phyloP scores from a whole-genome alignment of 2,329 filamentous ascomycete species.

The Chrysoporthe deuterocubensis region DNA sequence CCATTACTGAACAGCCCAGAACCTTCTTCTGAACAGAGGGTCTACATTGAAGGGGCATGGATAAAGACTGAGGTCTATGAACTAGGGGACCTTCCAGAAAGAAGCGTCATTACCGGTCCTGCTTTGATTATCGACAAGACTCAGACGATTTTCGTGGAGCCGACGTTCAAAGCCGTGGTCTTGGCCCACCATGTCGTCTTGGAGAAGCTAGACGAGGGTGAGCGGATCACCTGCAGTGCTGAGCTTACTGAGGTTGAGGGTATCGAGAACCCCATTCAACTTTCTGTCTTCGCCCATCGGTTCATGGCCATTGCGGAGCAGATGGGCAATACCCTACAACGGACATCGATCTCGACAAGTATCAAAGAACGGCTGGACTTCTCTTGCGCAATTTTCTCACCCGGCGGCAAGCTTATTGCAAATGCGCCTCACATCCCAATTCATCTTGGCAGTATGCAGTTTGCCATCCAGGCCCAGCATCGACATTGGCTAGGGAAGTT shows the following conservation, averaged over 20 bases:
- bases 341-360: slow-evolving; percentile 57
- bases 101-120: slow-evolving; percentile 22
- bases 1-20: slow-evolving; percentile 16
- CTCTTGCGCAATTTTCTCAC: slow-evolving; percentile 48
- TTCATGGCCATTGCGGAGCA: slow-evolving; percentile 65
- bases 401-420: slow-evolving; percentile 46
- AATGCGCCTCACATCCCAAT: slow-evolving; percentile 48
- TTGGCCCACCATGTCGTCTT: slow-evolving; percentile 34
- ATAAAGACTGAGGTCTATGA: slow-evolving; percentile 35
- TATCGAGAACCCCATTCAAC: slow-evolving; percentile 49
- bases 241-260: neutral
- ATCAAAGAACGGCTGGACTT: slow-evolving; percentile 50
- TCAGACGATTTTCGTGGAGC: slow-evolving; percentile 38
- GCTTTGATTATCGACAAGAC: slow-evolving; percentile 36
- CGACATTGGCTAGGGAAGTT: slow-evolving; percentile 40
- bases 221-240: neutral
- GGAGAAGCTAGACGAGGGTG: slow-evolving; percentile 5
- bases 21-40: slow-evolving; percentile 31
- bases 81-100: slow-evolving; percentile 33
- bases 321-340: slow-evolving; percentile 60
- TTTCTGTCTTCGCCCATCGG: slow-evolving; percentile 59
- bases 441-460: slow-evolving; percentile 48
- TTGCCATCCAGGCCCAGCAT: slow-evolving; percentile 45
- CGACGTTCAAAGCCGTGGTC: slow-evolving; percentile 36
- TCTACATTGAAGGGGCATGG: slow-evolving; percentile 39